Evolutionary conservation across 345 rosid genomes (phyloP), one percentile per base, ranked within the genome.

Genomic region (Microthlaspi erraticum): DNA sequence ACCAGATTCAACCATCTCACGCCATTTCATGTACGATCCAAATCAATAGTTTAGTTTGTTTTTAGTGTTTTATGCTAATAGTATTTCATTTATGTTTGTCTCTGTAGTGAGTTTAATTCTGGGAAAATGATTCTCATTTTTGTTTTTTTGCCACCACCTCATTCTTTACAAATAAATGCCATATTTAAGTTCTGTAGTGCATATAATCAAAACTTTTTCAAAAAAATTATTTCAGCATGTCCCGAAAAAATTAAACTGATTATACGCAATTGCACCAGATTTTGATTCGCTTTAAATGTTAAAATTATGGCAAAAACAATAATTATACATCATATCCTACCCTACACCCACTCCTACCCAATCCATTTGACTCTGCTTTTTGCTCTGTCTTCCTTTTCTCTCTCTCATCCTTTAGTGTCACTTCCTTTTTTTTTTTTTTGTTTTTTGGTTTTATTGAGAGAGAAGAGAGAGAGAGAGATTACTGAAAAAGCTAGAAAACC

Each of bases 271-370:
- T 68, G 63, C 48, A 58, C 31, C 42, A 33, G 45, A 68, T 45
- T 33, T 20, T 32, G 37, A 41, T 66, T 68, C 44, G 41, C 48
- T 37, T 45, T 46, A 12, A 53, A 12, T 68, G 33, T 23, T 57
- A 23, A 20, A 60, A n/a, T 5, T 29, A 6, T 2, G 42, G 43
- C 34, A 59, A 59, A 39, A 45, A 49, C 37, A 26, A 34, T n/a
- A 8, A 58, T 18, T 2, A 42, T 41, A 26, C 19, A 75, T 75
- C 10, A 75, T 67, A 59, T 44, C 26, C 39, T 58, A 60, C 64
- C 68, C 60, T 68, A 60, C 64, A 66, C 54, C 74, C 56, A 66
- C 73, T 43, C 66, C 26, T 46, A 75, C 79, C 79, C 70, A 75
- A 68, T 68, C 79, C 70, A 68, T 75, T 75, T 68, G 65, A 61